These are phyloP conservation scores for Candida sithepensis DNA, from an alignment of 805 yeast species.

Conservation along the genomic window DNA sequence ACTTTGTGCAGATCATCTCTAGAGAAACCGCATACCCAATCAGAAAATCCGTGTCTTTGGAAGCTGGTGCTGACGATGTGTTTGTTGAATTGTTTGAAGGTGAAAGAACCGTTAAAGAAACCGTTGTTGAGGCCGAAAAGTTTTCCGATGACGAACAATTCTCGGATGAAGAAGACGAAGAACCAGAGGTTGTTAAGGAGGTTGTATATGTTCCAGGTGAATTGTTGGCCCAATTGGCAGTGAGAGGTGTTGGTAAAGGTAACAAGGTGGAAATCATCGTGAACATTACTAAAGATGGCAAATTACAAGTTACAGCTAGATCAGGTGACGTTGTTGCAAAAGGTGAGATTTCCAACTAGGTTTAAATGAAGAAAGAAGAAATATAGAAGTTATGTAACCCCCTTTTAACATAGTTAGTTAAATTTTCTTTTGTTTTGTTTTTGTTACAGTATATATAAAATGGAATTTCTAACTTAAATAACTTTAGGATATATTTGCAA, in stretches of 20 bases:
- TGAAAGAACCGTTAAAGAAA: constrained; percentile 77
- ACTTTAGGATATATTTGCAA: too few species aligned
- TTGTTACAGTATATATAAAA: too few species aligned
- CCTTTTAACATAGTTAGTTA: too few species aligned
- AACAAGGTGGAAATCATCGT: constrained; percentile 65
- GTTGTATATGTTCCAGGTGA: constrained; percentile 70
- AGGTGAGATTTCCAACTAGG: constrained; percentile 34
- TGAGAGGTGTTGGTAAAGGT: constrained; percentile 65
- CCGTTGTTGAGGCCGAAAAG: constrained; percentile 66
- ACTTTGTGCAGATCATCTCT: constrained; percentile 67
- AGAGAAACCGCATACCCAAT: constrained; percentile 90
- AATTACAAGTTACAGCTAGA: constrained; percentile 60
- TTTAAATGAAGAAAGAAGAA: not conserved
- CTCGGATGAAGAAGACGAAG: constrained; percentile 58
- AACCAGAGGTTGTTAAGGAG: constrained; percentile 82
- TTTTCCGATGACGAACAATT: constrained; percentile 48
- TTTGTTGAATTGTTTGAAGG: constrained; percentile 79
- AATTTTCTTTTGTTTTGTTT: not conserved
- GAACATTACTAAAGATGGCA: constrained; percentile 63
- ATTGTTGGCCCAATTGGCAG: constrained; percentile 71
- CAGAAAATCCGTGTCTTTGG: constrained; percentile 66
- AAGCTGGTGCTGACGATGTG: constrained; percentile 59
- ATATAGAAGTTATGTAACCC: too few species aligned
- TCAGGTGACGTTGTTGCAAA: constrained; percentile 48
- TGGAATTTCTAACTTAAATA: too few species aligned